Evolutionary conservation across 345 rosid species (phyloP), one percentile per base, ranked within the genome.

Genomic region (Acer yangbiense): DNA sequence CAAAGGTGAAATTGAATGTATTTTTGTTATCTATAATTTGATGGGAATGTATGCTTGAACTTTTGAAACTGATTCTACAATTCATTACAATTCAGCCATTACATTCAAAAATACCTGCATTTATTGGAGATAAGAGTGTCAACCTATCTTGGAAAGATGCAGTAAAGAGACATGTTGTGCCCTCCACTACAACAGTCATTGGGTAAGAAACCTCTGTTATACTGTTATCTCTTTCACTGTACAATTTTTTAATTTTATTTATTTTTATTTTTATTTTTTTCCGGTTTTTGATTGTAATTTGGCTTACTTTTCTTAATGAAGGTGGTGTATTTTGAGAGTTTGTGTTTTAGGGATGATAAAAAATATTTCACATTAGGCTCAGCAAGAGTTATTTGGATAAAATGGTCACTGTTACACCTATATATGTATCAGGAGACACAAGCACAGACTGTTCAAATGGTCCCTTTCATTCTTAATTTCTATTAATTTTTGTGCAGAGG

Each of bases 101-200:
- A 78, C 99, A 96, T 88, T 86, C 89, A 44, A 96, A 94, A 81
- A 84, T 89, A 9, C 99, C 99, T 58, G 74, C 94, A 21, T 96
- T 94, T 83, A 94, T 91, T 66, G 98, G 98, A 76, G 98, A 96
- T 68, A 92, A 90, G 81, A 96, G 90, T 70, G 79, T 94, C 79
- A 94, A 87, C 76, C 91, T 92, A 58, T 96, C 99, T 57, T 96
- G 99, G 99, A 96, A 92, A 84, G 99, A 94, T 87, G 92, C 87
- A 66, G 58, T 77, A 60, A 94, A 90, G 39, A 35, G 39, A 85
- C 82, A 94, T 57, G 74, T 90, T 72, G 76, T 75, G 20, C 83
- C 91, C 55, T 80, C 92, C 69, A 82, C 88, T 29, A 70, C 88
- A 7, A 67, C 83, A 46, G 75, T 75, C 52, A 72, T 90, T 21